These are phyloP conservation scores for Rusavskia elegans DNA, from an alignment of 495 filamentous ascomycete genomes.

Conservation along the genomic window DNA sequence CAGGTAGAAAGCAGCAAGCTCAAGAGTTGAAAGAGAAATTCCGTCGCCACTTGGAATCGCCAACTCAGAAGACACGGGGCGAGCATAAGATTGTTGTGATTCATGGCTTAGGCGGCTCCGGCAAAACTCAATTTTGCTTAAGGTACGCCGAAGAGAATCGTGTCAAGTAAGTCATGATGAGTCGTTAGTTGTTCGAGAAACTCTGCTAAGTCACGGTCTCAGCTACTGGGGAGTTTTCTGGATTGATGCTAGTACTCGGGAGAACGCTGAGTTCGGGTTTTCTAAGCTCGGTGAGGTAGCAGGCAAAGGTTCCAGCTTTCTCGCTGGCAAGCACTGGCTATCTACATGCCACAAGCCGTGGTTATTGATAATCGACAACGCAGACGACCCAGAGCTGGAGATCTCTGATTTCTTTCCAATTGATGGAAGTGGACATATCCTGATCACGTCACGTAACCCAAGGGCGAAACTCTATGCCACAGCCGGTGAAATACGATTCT, in stretches of 20 bases:
- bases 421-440: constrained; percentile 18
- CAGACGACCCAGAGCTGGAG: constrained; percentile 24
- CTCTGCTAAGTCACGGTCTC: neutral
- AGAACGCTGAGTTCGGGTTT: constrained; percentile 16
- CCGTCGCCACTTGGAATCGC: neutral
- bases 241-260: constrained; percentile 22
- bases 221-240: constrained; percentile 32
- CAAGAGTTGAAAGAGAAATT: constrained; percentile 5
- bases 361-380: constrained; percentile 33
- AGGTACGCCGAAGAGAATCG: constrained; percentile 22
- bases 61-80: neutral
- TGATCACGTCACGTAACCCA: constrained; percentile 27
- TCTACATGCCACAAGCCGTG: constrained; percentile 18
- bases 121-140: constrained; percentile 24
- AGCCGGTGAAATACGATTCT: constrained; percentile 16
- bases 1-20: constrained; percentile 4
- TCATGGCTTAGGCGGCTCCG: constrained; percentile 23
- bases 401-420: constrained; percentile 20
- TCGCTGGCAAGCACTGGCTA: constrained; percentile 19
- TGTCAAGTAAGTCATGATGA: constrained; percentile 4
- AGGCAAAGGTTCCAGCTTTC: constrained; percentile 10
- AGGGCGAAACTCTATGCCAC: constrained; percentile 16
- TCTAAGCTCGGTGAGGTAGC: constrained; percentile 13
- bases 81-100: constrained; percentile 17
- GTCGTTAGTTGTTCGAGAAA: neutral